Evolutionary conservation across 331 rosid species (phyloP).

Genomic region (Saraca asoca): DNA sequence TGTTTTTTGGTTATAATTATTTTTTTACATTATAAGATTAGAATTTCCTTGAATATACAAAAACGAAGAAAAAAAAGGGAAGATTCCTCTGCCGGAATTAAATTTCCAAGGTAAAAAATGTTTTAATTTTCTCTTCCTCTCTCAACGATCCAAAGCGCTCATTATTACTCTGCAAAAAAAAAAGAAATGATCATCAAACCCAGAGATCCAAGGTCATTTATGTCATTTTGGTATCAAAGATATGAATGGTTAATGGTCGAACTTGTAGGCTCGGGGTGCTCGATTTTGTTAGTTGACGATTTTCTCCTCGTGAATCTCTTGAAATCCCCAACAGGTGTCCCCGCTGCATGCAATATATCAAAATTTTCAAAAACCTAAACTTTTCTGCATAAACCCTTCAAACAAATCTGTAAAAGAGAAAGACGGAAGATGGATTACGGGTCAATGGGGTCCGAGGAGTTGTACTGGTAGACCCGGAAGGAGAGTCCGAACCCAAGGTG

Average conservation of each 20-base stretch:
- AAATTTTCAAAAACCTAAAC: too few relatives aligned
- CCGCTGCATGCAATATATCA: conserved; percentile 45
- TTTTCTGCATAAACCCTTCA: neutral
- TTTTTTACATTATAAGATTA: conserved; percentile 1
- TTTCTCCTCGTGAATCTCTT: conserved; percentile 64
- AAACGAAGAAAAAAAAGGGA: neutral
- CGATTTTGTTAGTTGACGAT: conserved; percentile 30
- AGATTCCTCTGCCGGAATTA: conserved; percentile 34
- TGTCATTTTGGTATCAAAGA: neutral
- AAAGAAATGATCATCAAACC: neutral
- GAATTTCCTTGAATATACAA: conserved; percentile 39
- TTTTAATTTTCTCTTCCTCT: conserved; percentile 32
- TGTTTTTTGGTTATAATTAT: neutral
- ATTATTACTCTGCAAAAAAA: conserved; percentile 62
- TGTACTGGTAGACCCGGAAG: conserved; percentile 31
- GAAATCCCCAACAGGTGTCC: conserved; percentile 51
- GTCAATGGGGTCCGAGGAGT: conserved; percentile 61
- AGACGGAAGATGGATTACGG: conserved; percentile 44
- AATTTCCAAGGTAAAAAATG: conserved; percentile 21
- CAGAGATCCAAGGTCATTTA: neutral
- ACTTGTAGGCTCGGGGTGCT: conserved; percentile 45
- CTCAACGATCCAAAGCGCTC: conserved; percentile 72
- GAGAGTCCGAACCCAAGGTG: conserved; percentile 37
- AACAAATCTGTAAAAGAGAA: neutral
- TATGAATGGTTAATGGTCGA: conserved; percentile 45